Evolutionary conservation across 139 green algal genomes (phyloP).

Genomic region (Pleodorina starrii): DNA sequence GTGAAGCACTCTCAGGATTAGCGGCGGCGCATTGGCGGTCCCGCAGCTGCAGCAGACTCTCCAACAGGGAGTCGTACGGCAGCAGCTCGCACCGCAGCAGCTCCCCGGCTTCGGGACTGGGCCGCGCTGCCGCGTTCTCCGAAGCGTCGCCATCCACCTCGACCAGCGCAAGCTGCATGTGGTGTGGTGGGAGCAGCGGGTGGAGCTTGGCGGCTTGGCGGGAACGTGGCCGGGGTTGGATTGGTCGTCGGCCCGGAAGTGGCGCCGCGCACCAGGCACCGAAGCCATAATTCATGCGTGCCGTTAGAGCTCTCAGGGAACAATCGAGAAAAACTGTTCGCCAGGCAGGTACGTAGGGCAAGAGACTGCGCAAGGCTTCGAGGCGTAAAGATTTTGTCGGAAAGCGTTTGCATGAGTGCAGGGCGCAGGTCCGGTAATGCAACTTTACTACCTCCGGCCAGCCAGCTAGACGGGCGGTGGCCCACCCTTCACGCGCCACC

Average conservation of each 20-base stretch:
- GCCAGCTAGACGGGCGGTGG: too few species aligned
- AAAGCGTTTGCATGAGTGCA: too few species aligned
- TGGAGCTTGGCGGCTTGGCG: background rate
- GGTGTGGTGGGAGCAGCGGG: too few species aligned
- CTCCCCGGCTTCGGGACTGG: conserved; percentile 11
- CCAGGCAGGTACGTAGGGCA: background rate
- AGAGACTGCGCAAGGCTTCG: too few species aligned
- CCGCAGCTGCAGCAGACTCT: background rate
- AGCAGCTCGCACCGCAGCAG: conserved; percentile 7
- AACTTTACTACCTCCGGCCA: too few species aligned
- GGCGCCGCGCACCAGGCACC: background rate
- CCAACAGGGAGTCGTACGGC: conserved; percentile 17
- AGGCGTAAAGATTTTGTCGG: too few species aligned
- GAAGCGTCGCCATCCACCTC: conserved; percentile 18
- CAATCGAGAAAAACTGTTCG: background rate
- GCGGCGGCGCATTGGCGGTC: background rate
- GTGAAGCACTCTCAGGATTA: too few species aligned
- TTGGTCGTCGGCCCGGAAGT: background rate
- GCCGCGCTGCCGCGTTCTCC: background rate
- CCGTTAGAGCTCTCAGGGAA: background rate
- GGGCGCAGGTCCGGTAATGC: too few species aligned
- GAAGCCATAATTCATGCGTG: too few species aligned
- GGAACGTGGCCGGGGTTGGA: background rate
- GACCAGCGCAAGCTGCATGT: conserved; percentile 24
- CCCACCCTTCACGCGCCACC: too few species aligned